Base-by-base conservation (phyloP, 352 stramenopile genomes). In the Phytopythium oedochilum region DNA sequence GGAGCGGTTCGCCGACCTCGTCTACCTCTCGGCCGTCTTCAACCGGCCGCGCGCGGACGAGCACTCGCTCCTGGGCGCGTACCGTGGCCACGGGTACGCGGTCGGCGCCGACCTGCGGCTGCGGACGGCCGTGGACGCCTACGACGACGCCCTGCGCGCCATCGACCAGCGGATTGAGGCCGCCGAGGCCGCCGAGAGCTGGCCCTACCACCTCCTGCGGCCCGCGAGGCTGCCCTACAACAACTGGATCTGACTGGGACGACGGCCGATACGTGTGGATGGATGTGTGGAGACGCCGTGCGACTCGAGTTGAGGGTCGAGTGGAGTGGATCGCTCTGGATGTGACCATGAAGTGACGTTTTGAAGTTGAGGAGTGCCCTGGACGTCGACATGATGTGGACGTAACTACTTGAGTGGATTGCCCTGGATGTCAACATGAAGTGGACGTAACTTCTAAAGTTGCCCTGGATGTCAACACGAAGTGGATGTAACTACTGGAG, bases 1-100 rank as follows among this genome's bases (percentile, higher is more conserved):
- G 18, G 56, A 66, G 29, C 47, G 71, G 17, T 60, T 78, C 26
- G 57, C 47, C 0, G 36, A 54, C 4, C 56, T 73, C 48, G 26
- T 78, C 31, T 61, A 61, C 40, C 58, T 75, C 31, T 60, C 45
- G 15, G 48, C 67, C 5, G 26, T 71, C n/a, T 81, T 81, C 48
- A 67, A 71, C 47, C 68, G 63, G 9, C 45, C 58, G 5, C 48
- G 70, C 22, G 42, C 14, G 22, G 8, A 57, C 22, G 52, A 61
- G 44, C 45, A 63, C 45, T 63, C 70, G 29, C 49, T 73, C 20
- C 25, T 53, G 18, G 61, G 59, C 26, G 57, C 67, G 18, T 78
- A 75, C 14, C 5, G 25, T 17, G 36, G 36, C 45, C 28, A 61
- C 3, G 53, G 48, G 7, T 48, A 55, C 2, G 56, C 63, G 28